Evolutionary conservation across 192 early-diverging fungal species (phyloP), one percentile per base, ranked within the genome.

Genomic region (Backusella mclennaniae): DNA sequence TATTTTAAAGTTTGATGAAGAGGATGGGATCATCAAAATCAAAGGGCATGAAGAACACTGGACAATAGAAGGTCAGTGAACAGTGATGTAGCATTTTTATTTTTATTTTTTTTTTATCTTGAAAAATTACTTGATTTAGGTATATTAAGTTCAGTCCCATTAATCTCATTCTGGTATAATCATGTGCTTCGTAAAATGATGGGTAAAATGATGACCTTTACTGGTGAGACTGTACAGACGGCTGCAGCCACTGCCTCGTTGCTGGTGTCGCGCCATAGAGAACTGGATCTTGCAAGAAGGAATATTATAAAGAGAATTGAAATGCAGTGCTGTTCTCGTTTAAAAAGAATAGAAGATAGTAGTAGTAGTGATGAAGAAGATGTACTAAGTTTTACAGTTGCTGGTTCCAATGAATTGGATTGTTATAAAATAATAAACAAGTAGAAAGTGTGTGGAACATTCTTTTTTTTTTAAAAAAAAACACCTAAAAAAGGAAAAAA

Each of bases 81-180:
- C 3, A 33, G 33, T 33, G 33, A 33, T 33, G 33, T 33, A 33
- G 3, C 33, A 3, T 33, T 33, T 33, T 73, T 21, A 38, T 26
- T 66, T 35, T 46, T 66, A 71, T 69, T 14, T 66, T 74, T 31
- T 35, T 41, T 74, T 14, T 76, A 15, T 52, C 11, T 63, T 26
- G 15, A 49, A 17, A n/a, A n/a, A 49, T 71, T 71, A 42, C 36
- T 67, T 44, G 1, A 36, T 15, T 21, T 68, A 82, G 77, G 85
- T 11, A 75, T 89, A 59, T 79, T 89, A n/a, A 76, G 85, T 53
- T 80, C 84, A 23, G 78, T 87, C 53, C 88, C 88, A 17, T 67
- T 86, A n/a, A 66, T 89, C 49, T 83, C 81, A 53, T 87, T 80
- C 74, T 89, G 88, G 88, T 87, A 89, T 66, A 84, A 89, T 67